Evolutionary conservation across 2,329 filamentous ascomycete genomes (phyloP).

Genomic region (Atkinsonella texensis): DNA sequence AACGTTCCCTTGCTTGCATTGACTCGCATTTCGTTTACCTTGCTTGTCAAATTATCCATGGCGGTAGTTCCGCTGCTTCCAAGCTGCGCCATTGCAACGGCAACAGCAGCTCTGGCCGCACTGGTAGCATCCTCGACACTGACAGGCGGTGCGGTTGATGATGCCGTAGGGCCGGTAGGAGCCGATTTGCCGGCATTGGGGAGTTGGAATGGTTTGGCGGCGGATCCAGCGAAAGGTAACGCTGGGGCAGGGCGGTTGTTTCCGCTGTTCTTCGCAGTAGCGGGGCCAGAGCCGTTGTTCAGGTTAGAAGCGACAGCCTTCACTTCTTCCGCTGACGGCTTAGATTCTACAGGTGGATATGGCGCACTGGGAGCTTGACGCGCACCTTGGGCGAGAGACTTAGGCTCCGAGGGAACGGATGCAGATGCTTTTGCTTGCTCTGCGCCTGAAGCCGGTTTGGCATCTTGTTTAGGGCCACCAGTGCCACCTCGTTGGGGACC

Average conservation of each 20-base stretch:
- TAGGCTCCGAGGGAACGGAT: constrained; percentile 39
- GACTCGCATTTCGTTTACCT: constrained; percentile 65
- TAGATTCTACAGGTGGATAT: constrained; percentile 55
- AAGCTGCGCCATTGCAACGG: constrained; percentile 67
- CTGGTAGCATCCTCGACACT: constrained; percentile 56
- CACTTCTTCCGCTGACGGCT: constrained; percentile 41
- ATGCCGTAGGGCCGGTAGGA: constrained; percentile 24
- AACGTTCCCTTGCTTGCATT: constrained; percentile 42
- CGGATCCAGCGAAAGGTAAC: constrained; percentile 46
- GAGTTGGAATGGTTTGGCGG: constrained; percentile 25
- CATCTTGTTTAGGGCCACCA: constrained; percentile 22
- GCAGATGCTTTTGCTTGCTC: constrained; percentile 37
- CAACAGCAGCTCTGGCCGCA: constrained; percentile 65
- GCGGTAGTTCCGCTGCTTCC: constrained; percentile 31
- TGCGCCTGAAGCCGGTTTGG: constrained; percentile 34
- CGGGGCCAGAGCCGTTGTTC: constrained; percentile 24
- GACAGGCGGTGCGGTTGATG: constrained; percentile 22
- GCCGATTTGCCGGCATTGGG: constrained; percentile 16
- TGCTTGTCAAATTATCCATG: constrained; percentile 61
- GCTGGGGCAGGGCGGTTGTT: constrained; percentile 49
- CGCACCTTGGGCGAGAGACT: constrained; percentile 34
- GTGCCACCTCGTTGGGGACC: constrained; percentile 44
- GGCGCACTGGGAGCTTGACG: constrained; percentile 39
- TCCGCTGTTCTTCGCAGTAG: constrained; percentile 18
- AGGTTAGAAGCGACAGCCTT: constrained; percentile 33